Evolutionary conservation across 129 eudicot genomes (phyloP).

Genomic region (Chrysanthemum lavandulifolium): DNA sequence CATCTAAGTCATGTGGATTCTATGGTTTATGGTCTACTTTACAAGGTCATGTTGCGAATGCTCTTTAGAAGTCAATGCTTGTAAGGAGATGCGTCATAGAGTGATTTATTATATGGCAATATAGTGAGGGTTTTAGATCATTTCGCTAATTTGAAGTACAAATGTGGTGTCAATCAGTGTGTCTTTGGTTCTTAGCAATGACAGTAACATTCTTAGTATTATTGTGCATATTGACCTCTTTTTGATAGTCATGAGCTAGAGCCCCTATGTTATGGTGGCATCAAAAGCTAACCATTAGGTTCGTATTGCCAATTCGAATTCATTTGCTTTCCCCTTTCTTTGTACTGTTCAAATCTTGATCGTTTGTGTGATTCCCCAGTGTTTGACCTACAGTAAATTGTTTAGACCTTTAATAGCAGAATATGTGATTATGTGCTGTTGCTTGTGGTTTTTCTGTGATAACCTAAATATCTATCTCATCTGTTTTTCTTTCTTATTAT

Average conservation of each 20-base stretch:
- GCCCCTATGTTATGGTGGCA: no score
- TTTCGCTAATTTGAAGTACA: not conserved
- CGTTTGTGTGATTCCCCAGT: not conserved
- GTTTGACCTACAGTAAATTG: not conserved
- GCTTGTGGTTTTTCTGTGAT: not conserved
- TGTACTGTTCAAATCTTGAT: not conserved
- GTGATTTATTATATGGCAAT: conserved; percentile 8
- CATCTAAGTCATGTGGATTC: not conserved
- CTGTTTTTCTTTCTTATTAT: not conserved
- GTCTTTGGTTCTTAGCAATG: not conserved
- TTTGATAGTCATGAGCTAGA: no score
- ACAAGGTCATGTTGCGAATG: conserved; percentile 1
- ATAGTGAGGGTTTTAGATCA: not conserved
- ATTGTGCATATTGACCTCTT: not conserved
- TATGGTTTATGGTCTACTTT: conserved; percentile 12
- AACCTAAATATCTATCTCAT: not conserved
- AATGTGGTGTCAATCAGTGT: not conserved
- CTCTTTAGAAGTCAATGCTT: not conserved
- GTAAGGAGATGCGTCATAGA: not conserved
- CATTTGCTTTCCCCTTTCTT: not conserved
- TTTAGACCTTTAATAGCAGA: not conserved
- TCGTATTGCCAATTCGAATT: no score
- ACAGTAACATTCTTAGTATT: not conserved
- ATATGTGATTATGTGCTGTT: not conserved
- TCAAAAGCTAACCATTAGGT: no score